phyloP scores from a whole-genome alignment of 179 eudicot species.

The Spinacia oleracea region DNA sequence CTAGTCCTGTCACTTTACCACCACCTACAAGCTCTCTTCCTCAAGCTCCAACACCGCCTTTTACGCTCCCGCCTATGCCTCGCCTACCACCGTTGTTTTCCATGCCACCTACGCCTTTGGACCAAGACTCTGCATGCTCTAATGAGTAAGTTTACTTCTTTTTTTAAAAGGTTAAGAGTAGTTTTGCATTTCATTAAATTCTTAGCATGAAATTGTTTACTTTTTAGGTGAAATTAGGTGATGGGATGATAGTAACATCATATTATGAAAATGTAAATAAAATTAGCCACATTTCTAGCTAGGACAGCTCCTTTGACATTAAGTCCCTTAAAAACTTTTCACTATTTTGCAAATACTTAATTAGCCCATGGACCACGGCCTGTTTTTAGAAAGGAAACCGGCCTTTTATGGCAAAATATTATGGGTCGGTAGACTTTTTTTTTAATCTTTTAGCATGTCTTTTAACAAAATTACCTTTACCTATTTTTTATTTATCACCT shows the following conservation, averaged over 20 bases:
- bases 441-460: too few species aligned
- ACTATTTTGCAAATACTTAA: not conserved
- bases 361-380: constrained; percentile 19
- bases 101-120: constrained; percentile 56
- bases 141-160: constrained; percentile 44
- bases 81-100: constrained; percentile 8
- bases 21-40: constrained; percentile 26
- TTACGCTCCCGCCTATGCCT: constrained; percentile 38
- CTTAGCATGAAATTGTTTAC: not conserved
- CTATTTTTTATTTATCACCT: too few species aligned
- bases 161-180: not conserved
- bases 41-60: constrained; percentile 30
- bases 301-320: not conserved
- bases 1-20: constrained; percentile 24
- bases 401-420: too few species aligned
- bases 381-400: not conserved
- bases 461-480: too few species aligned
- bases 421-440: too few species aligned
- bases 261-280: not conserved
- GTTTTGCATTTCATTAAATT: not conserved
- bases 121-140: constrained; percentile 74
- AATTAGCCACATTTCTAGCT: not conserved
- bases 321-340: not conserved
- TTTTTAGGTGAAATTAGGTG: not conserved
- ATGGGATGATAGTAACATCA: not conserved